Evolutionary conservation across 106 monocot species (phyloP).

Genomic region (Narthecium ossifragum): DNA sequence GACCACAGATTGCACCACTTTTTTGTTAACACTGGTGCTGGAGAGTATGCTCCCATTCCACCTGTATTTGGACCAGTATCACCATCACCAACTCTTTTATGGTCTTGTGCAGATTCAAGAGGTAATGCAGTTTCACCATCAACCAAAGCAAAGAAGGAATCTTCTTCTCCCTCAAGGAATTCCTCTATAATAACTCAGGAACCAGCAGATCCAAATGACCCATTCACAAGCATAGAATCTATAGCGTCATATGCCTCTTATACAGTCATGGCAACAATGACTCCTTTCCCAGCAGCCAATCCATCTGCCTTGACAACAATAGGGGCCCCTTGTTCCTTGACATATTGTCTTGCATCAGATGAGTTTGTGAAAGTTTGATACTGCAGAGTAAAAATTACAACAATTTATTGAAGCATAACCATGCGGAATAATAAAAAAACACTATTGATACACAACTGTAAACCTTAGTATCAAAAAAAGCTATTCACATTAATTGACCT

Average conservation of each 20-base stretch:
- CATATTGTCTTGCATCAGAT: constrained; percentile 69
- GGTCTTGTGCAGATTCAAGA: constrained; percentile 92
- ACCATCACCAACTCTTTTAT: constrained; percentile 91
- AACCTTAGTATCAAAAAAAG: no score
- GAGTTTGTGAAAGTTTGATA: constrained; percentile 68
- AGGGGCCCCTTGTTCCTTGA: constrained; percentile 71
- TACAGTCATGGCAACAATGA: constrained; percentile 68
- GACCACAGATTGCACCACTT: constrained; percentile 62
- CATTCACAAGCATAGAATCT: constrained; percentile 72
- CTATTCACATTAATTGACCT: no score
- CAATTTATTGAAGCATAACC: neutral
- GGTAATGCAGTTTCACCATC: constrained; percentile 85
- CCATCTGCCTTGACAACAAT: constrained; percentile 97
- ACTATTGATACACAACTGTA: no score
- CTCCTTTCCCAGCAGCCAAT: constrained; percentile 92
- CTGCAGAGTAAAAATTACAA: constrained; percentile 23
- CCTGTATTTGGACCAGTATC: constrained; percentile 92
- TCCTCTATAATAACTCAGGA: constrained; percentile 85
- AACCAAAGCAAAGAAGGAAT: constrained; percentile 87
- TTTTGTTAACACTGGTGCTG: constrained; percentile 74
- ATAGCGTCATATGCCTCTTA: constrained; percentile 77
- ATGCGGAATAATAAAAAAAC: no score
- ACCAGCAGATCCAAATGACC: constrained; percentile 78
- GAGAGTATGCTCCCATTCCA: constrained; percentile 97
- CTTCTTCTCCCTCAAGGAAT: constrained; percentile 94